phyloP scores from a whole-genome alignment of 2,329 filamentous ascomycete genomes.

The Botrytis medusae region DNA sequence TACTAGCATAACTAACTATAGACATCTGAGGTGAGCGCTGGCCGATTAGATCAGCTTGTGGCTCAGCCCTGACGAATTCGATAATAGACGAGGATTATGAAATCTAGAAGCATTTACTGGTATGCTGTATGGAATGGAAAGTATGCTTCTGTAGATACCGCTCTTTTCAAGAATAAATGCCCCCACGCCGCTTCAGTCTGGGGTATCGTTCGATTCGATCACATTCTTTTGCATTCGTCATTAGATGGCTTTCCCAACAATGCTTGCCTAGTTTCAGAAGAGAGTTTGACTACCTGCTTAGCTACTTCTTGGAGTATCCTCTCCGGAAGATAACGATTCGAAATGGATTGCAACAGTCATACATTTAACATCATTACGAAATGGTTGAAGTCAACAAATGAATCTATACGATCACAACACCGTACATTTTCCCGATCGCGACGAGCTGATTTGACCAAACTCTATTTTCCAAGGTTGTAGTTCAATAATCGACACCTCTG shows the following conservation, averaged over 20 bases:
- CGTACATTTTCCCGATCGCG: neutral
- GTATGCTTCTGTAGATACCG: neutral
- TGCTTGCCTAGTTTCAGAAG: neutral
- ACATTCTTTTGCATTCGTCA: neutral
- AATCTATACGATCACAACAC: neutral
- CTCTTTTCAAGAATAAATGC: neutral
- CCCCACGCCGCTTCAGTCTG: slow-evolving; percentile 8
- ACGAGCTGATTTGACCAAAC: neutral
- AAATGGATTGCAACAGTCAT: neutral
- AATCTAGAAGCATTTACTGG: neutral
- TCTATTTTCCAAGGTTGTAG: neutral
- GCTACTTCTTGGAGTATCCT: neutral
- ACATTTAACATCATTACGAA: slow-evolving; percentile 5
- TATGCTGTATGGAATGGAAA: neutral
- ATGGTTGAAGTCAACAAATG: slow-evolving; percentile 3
- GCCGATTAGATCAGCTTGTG: slow-evolving; percentile 9
- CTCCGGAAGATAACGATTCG: neutral
- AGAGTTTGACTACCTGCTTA: neutral
- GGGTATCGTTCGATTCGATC: neutral
- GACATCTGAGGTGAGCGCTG: neutral
- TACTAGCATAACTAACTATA: neutral
- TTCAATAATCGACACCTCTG: neutral
- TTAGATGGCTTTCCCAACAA: slow-evolving; percentile 1
- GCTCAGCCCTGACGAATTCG: neutral
- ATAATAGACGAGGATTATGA: neutral